Conservation (phyloP, 1,284 basidiomycete species). For the Anthracocystis panici-leucophaei region DNA sequence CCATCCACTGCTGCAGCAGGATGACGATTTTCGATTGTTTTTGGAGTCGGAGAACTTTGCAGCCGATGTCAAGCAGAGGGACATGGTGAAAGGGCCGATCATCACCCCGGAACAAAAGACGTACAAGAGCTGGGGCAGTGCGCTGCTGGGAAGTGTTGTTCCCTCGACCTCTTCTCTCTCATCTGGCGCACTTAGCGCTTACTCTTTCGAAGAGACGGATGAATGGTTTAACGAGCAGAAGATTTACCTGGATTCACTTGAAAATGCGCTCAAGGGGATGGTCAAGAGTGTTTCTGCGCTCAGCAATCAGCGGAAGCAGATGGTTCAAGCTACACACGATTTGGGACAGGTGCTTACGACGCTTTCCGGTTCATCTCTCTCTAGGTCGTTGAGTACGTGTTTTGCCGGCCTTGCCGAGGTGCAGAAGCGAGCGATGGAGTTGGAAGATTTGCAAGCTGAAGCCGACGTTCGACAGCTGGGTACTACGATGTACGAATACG, state of each 20-base stretch:
- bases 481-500: slow-evolving; percentile 88
- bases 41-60: slow-evolving; percentile 71
- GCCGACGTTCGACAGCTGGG: slow-evolving; percentile 71
- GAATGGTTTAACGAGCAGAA: slow-evolving; percentile 97
- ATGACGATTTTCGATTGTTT: slow-evolving; percentile 71
- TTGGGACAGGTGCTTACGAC: slow-evolving; percentile 65
- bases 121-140: slow-evolving; percentile 56
- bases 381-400: slow-evolving; percentile 67
- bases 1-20: slow-evolving; percentile 70
- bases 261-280: slow-evolving; percentile 85
- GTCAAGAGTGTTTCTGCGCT: slow-evolving; percentile 86
- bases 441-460: slow-evolving; percentile 61
- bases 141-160: slow-evolving; percentile 40
- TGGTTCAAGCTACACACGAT: slow-evolving; percentile 59
- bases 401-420: slow-evolving; percentile 69
- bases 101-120: slow-evolving; percentile 68
- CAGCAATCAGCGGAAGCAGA: slow-evolving; percentile 79
- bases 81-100: slow-evolving; percentile 63
- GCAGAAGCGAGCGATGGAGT: slow-evolving; percentile 58
- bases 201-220: slow-evolving; percentile 90
- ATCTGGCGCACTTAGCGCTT: slow-evolving; percentile 72
- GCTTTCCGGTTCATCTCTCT: slow-evolving; percentile 68
- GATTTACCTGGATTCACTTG: slow-evolving; percentile 86
- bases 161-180: slow-evolving; percentile 53
- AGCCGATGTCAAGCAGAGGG: slow-evolving; percentile 77